Conservation (phyloP, 257 asterid species). For the Handroanthus guayacan region DNA sequence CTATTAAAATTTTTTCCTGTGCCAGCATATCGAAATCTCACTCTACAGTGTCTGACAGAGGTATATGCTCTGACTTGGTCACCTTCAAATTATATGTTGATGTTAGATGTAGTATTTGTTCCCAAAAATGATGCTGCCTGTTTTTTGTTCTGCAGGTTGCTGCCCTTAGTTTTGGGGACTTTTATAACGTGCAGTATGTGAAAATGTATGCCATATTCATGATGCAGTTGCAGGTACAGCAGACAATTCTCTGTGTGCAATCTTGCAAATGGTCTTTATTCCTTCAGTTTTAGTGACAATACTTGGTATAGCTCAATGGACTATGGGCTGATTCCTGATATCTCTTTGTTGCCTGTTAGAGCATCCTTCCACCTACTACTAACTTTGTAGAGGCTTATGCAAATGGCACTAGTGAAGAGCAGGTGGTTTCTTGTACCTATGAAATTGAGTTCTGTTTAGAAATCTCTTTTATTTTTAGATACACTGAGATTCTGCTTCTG, state of each 20-base stretch:
- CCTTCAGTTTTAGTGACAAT: constrained; percentile 12
- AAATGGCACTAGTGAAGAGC: constrained; percentile 86
- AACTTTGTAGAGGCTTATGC: constrained; percentile 84
- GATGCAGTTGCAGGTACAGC: constrained; percentile 86
- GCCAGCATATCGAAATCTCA: constrained; percentile 89
- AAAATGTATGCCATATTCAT: constrained; percentile 80
- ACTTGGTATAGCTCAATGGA: constrained; percentile 20
- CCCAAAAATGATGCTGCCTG: background rate
- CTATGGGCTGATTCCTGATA: constrained; percentile 32
- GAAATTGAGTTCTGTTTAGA: background rate
- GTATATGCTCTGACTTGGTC: constrained; percentile 44
- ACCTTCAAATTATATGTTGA: constrained; percentile 11
- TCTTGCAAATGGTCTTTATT: background rate
- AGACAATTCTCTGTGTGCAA: background rate
- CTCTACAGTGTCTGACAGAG: constrained; percentile 97
- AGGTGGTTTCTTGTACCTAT: constrained; percentile 55
- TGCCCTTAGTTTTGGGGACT: constrained; percentile 89
- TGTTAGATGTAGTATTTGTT: constrained; percentile 5
- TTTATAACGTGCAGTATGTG: constrained; percentile 77
- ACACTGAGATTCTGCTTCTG: constrained; percentile 24
- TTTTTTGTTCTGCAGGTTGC: constrained; percentile 70
- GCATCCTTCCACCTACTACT: constrained; percentile 70
- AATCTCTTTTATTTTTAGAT: constrained; percentile 16
- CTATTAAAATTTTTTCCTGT: constrained; percentile 75
- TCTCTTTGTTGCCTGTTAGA: constrained; percentile 47